Evolutionary conservation across 345 rosid genomes (phyloP).

Genomic region (Toxicodendron radicans): DNA sequence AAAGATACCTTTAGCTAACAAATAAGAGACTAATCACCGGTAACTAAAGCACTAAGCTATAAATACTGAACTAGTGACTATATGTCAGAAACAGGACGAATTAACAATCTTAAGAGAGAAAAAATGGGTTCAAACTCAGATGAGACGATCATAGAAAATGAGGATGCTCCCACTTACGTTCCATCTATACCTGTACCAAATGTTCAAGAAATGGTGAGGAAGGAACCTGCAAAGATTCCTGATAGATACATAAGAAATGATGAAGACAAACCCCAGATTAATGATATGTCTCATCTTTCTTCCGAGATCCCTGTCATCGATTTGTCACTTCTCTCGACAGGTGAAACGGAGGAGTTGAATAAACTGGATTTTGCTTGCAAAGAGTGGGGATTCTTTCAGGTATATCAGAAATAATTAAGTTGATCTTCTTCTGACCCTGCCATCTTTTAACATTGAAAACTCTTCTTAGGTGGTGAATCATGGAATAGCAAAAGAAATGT

Average conservation of each 20-base stretch:
- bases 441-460: not conserved
- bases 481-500: constrained; percentile 21
- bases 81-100: not conserved
- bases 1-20: not conserved
- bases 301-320: constrained; percentile 28
- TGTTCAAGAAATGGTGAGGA: constrained; percentile 34
- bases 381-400: constrained; percentile 40
- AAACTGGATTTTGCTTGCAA: constrained; percentile 31
- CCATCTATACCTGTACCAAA: constrained; percentile 34
- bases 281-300: constrained; percentile 22
- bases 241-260: constrained; percentile 26
- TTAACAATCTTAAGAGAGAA: not conserved
- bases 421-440: not conserved
- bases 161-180: constrained; percentile 14
- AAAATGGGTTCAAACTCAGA: constrained; percentile 14
- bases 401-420: not conserved
- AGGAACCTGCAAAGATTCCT: constrained; percentile 30
- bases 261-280: constrained; percentile 16
- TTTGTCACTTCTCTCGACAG: constrained; percentile 22
- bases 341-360: constrained; percentile 23
- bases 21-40: not conserved
- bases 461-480: constrained; percentile 30
- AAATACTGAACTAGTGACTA: not conserved
- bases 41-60: not conserved
- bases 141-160: constrained; percentile 9